Conservation (phyloP, 2,329 filamentous ascomycete species). For the Epichloe scottii region DNA sequence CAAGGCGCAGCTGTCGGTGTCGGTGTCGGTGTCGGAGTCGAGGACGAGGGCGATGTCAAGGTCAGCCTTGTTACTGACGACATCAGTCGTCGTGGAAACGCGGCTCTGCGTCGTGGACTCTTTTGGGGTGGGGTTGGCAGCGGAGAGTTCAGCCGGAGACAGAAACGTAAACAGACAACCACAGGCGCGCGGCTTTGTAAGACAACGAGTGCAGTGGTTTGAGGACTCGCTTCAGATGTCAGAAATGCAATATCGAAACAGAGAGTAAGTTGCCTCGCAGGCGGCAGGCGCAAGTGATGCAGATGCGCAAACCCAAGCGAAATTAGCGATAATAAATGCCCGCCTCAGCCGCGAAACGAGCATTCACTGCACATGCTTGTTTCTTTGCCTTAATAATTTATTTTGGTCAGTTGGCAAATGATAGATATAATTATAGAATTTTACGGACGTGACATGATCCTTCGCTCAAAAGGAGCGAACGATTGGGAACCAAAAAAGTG, state of each 20-base stretch:
- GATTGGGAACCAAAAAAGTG: not conserved
- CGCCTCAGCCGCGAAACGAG: too few relatives aligned
- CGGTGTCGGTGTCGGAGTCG: not conserved
- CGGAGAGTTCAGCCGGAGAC: too few relatives aligned
- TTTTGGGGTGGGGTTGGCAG: too few relatives aligned
- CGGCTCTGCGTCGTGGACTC: not conserved
- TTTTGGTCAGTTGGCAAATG: too few relatives aligned
- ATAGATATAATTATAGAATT: too few relatives aligned
- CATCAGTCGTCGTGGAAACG: not conserved
- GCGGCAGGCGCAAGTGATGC: not conserved
- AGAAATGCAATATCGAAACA: not conserved
- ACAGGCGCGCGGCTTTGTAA: too few relatives aligned
- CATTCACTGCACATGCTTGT: too few relatives aligned
- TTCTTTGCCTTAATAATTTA: too few relatives aligned
- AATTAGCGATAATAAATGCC: not conserved
- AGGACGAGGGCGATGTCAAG: not conserved
- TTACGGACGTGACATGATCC: too few relatives aligned
- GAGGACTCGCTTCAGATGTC: not conserved
- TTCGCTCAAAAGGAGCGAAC: not conserved
- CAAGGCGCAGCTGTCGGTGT: not conserved
- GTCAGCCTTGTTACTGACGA: constrained; percentile 3
- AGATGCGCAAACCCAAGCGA: not conserved
- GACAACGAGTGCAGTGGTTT: too few relatives aligned
- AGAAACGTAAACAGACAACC: too few relatives aligned
- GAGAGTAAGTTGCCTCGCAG: not conserved